phyloP scores from a whole-genome alignment of 2,329 filamentous ascomycete species.

The Curvularia hawaiiensis region DNA sequence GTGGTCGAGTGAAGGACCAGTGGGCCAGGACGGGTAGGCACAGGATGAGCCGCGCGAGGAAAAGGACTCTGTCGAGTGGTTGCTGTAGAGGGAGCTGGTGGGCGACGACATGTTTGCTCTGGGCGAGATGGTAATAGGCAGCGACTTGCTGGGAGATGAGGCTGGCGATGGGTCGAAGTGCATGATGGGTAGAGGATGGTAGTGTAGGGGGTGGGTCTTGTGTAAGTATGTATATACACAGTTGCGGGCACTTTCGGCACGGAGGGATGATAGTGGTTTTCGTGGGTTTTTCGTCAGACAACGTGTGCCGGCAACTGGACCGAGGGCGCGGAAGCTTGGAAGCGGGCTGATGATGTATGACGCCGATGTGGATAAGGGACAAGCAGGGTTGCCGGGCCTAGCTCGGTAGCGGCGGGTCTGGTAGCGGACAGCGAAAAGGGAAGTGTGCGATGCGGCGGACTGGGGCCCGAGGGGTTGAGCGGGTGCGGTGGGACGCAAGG shows the following conservation, averaged over 20 bases:
- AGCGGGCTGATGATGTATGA: conserved; percentile 35
- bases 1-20: conserved; percentile 44
- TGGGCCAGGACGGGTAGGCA: conserved; percentile 50
- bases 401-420: conserved; percentile 21
- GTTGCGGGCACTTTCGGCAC: conserved; percentile 33
- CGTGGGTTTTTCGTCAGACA: conserved; percentile 13
- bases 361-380: conserved; percentile 25
- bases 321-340: conserved; percentile 28
- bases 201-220: conserved; percentile 33
- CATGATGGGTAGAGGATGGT: conserved; percentile 34
- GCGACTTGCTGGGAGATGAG: conserved; percentile 47
- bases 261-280: conserved; percentile 15
- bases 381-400: conserved; percentile 27
- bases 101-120: conserved; percentile 45
- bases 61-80: conserved; percentile 36
- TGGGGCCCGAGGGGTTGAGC: conserved; percentile 8
- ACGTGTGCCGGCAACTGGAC: conserved; percentile 36
- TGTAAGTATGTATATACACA: conserved; percentile 28
- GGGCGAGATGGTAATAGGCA: conserved; percentile 45
- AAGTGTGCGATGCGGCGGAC: conserved; percentile 14
- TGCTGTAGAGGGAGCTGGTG: conserved; percentile 45
- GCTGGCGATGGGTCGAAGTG: conserved; percentile 45
- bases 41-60: conserved; percentile 44
- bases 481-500: background rate
- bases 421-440: conserved; percentile 12